phyloP scores from a whole-genome alignment of 1,284 basidiomycete species.

The Irpex sp. region DNA sequence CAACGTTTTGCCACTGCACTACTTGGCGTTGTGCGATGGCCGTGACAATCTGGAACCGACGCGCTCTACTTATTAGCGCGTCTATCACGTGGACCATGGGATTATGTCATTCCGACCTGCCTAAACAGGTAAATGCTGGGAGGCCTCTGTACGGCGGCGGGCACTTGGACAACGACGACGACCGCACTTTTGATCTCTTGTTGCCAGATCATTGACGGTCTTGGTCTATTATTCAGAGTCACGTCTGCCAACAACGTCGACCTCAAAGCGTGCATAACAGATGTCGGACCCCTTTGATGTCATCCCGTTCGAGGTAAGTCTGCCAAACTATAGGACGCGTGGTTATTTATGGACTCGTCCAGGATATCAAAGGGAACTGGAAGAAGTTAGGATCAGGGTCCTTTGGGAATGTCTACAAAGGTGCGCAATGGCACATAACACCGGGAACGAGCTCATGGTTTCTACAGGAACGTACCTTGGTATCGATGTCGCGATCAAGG shows the following conservation, averaged over 20 bases:
- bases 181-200: not conserved
- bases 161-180: not conserved
- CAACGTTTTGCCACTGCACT: too few species aligned
- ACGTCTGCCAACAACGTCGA: not conserved
- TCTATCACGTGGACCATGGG: too few species aligned
- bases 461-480: slow-evolving; percentile 81
- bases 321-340: not conserved
- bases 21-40: too few species aligned
- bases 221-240: not conserved
- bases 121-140: not conserved
- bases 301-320: slow-evolving; percentile 70
- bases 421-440: slow-evolving; percentile 32
- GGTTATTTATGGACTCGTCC: slow-evolving; percentile 11
- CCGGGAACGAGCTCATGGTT: slow-evolving; percentile 3
- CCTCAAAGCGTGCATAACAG: slow-evolving; percentile 2
- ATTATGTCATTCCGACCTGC: not conserved
- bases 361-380: slow-evolving; percentile 90
- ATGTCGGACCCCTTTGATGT: slow-evolving; percentile 74
- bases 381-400: slow-evolving; percentile 86
- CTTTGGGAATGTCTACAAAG: slow-evolving; percentile 92
- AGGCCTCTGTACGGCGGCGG: not conserved
- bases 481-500: slow-evolving; percentile 95
- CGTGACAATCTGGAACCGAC: too few species aligned
- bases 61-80: too few species aligned
- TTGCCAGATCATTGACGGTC: not conserved